These are phyloP conservation scores for Nicotiana undulata DNA, from an alignment of 257 asterid genomes.

Conservation along the genomic window DNA sequence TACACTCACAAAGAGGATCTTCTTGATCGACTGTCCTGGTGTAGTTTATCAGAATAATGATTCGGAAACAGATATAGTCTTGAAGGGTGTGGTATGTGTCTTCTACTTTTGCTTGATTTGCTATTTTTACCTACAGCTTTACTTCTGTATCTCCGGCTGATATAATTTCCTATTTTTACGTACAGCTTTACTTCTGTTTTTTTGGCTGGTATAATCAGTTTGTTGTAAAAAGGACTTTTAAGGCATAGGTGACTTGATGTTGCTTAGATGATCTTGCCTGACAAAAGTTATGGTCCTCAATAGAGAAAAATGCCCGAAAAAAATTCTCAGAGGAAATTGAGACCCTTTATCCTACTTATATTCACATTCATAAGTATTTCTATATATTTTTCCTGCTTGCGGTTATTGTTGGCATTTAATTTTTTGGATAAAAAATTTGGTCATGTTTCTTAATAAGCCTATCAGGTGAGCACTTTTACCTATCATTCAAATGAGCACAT, in stretches of 20 bases:
- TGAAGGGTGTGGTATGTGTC: slow-evolving; percentile 92
- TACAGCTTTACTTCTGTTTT: background rate
- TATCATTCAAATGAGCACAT: background rate
- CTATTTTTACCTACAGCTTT: background rate
- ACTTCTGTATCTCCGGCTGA: background rate
- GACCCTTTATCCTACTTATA: background rate
- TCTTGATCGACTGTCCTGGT: slow-evolving; percentile 95
- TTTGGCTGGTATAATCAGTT: background rate
- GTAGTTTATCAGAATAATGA: slow-evolving; percentile 83
- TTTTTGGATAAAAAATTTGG: background rate
- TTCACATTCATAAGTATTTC: background rate
- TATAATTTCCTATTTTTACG: background rate
- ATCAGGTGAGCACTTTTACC: background rate
- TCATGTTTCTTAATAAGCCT: background rate
- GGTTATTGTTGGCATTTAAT: background rate
- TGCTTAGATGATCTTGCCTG: background rate
- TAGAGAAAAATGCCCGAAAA: background rate
- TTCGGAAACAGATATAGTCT: slow-evolving; percentile 82
- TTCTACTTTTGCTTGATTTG: background rate
- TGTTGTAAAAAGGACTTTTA: background rate
- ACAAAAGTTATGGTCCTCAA: background rate
- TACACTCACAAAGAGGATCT: slow-evolving; percentile 80
- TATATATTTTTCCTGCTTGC: background rate
- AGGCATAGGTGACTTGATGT: background rate
- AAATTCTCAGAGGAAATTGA: background rate